phyloP scores from a whole-genome alignment of 257 asterid genomes.

The Vinca minor region DNA sequence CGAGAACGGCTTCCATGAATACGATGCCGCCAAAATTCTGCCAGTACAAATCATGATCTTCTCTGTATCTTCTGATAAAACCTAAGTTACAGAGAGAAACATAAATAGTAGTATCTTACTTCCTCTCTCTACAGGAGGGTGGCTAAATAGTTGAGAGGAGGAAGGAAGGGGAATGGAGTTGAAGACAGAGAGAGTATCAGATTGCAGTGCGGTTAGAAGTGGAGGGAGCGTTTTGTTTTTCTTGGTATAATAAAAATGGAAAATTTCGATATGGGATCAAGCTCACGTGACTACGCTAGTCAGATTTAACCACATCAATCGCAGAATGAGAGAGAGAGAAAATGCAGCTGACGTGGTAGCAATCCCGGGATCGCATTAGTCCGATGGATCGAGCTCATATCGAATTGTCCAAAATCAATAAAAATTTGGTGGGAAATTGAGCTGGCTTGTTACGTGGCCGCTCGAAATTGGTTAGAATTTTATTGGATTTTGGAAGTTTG shows the following conservation, averaged over 20 bases:
- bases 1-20: constrained; percentile 29
- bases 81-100: not conserved
- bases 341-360: too few relatives aligned
- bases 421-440: constrained; percentile 19
- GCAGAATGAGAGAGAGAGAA: too few relatives aligned
- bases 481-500: not conserved
- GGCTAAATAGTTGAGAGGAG: not conserved
- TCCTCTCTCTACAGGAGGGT: constrained; percentile 1
- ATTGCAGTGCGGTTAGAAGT: constrained; percentile 7
- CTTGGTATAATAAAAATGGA: too few relatives aligned
- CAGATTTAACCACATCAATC: too few relatives aligned
- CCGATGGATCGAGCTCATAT: too few relatives aligned
- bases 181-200: not conserved
- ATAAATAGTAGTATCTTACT: too few relatives aligned
- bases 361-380: too few relatives aligned
- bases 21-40: constrained; percentile 48
- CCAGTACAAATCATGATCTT: constrained; percentile 63
- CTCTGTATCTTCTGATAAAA: not conserved
- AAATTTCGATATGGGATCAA: too few relatives aligned
- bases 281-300: too few relatives aligned
- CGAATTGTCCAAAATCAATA: too few relatives aligned
- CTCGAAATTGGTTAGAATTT: not conserved
- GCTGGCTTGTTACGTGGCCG: constrained; percentile 7
- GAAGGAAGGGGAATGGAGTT: not conserved
- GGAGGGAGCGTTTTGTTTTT: constrained; percentile 4